A percentile compares a stretch with the other conserved stretches of the same genome.
Conservation (phyloP, 345 rosid genomes). For the Ailanthus altissimus region DNA sequence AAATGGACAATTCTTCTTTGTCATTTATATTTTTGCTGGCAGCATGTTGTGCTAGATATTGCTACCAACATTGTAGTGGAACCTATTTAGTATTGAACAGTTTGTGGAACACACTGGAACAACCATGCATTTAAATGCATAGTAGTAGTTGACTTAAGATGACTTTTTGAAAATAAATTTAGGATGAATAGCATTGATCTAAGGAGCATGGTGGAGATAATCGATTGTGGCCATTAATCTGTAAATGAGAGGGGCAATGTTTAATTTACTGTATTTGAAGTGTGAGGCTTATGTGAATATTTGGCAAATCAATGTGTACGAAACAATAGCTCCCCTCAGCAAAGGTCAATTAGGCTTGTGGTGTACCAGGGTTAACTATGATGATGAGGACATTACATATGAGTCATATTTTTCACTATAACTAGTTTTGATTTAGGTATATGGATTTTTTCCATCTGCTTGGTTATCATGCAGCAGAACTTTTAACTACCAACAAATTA, state of each 20-base stretch:
- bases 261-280: not conserved
- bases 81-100: not conserved
- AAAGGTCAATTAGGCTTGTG: not conserved
- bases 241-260: not conserved
- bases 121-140: not conserved
- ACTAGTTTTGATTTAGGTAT: slow-evolving; percentile 4
- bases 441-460: slow-evolving; percentile 7
- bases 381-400: not conserved
- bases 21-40: not conserved
- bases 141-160: not conserved
- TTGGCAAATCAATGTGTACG: not conserved
- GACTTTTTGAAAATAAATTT: not conserved
- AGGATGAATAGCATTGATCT: not conserved
- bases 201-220: not conserved
- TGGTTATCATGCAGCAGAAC: slow-evolving; percentile 60
- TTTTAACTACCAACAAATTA: slow-evolving; percentile 82
- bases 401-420: not conserved
- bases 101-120: not conserved
- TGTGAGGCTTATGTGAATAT: not conserved
- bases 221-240: not conserved
- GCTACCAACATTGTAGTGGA: not conserved
- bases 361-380: not conserved
- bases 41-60: not conserved
- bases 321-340: not conserved
- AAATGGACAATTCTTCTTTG: not conserved